Percentiles rank a stretch among this genome's conserved stretches.
Conservation (phyloP, 2,329 filamentous ascomycete genomes). For the Colletotrichum sp. region DNA sequence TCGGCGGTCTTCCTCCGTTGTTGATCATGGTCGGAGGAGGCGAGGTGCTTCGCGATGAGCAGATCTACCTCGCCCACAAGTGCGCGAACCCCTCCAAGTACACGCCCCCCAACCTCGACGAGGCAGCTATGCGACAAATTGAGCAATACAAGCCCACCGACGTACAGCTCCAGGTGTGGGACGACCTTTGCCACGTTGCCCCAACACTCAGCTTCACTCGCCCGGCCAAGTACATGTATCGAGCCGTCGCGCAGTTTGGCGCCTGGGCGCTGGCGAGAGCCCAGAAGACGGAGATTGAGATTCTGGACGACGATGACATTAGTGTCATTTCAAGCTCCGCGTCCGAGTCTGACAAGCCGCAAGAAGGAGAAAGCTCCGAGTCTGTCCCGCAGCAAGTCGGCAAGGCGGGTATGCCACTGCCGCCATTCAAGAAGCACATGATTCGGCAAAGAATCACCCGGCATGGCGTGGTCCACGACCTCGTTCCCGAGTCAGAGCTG, state of each 20-base stretch:
- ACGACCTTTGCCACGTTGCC: slow-evolving; percentile 90
- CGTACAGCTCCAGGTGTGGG: slow-evolving; percentile 95
- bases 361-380: slow-evolving; percentile 25
- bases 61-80: slow-evolving; percentile 94
- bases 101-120: slow-evolving; percentile 70
- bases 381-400: slow-evolving; percentile 59
- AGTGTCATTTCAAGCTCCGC: slow-evolving; percentile 73
- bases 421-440: slow-evolving; percentile 84
- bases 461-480: slow-evolving; percentile 74
- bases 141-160: slow-evolving; percentile 80
- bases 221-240: slow-evolving; percentile 97
- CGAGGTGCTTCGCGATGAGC: slow-evolving; percentile 90
- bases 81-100: slow-evolving; percentile 84
- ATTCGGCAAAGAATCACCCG: slow-evolving; percentile 86
- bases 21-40: slow-evolving; percentile 87
- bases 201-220: slow-evolving; percentile 94
- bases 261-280: slow-evolving; percentile 88
- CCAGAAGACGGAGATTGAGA: slow-evolving; percentile 80
- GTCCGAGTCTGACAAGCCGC: slow-evolving; percentile 39
- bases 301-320: slow-evolving; percentile 77
- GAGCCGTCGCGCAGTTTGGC: slow-evolving; percentile 89
- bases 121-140: slow-evolving; percentile 64
- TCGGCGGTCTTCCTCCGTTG: slow-evolving; percentile 88
- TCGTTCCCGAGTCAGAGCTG: slow-evolving; percentile 69
- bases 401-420: slow-evolving; percentile 85